phyloP scores from a whole-genome alignment of 441 rosid species.

The Populus hybrid region DNA sequence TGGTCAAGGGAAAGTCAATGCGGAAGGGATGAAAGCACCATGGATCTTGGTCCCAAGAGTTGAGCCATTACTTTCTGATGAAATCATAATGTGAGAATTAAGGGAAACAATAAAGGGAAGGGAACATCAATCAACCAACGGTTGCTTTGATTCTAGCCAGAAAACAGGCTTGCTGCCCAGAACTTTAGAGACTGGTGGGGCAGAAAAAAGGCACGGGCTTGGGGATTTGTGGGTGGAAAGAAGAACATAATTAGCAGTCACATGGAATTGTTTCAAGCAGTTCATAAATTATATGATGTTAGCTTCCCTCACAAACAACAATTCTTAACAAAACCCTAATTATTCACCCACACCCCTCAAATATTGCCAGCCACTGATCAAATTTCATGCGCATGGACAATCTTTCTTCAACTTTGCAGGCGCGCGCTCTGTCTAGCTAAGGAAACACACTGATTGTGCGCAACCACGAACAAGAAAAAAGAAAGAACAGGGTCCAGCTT shows the following conservation, averaged over 20 bases:
- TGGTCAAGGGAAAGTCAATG: neutral
- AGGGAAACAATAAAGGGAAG: neutral
- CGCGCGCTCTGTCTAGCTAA: neutral
- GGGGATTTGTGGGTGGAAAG: constrained; percentile 12
- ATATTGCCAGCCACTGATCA: neutral
- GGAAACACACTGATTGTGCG: neutral
- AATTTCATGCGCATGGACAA: constrained; percentile 22
- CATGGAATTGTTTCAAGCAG: constrained; percentile 23
- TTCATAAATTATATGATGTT: constrained; percentile 19
- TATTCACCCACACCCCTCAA: constrained; percentile 21
- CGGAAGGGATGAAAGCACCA: neutral
- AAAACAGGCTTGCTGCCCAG: neutral
- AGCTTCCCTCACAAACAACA: constrained; percentile 30
- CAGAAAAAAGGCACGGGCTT: neutral
- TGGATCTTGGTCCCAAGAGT: neutral
- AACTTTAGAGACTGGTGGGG: neutral
- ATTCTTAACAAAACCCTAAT: constrained; percentile 21
- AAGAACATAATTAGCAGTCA: constrained; percentile 25
- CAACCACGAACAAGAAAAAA: neutral
- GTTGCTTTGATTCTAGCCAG: neutral
- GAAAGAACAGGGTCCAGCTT: neutral
- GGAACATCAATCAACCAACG: constrained; percentile 3
- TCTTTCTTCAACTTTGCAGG: constrained; percentile 24
- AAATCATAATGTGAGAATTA: neutral
- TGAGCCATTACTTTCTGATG: neutral